A percentile compares a stretch with the other conserved stretches of the same genome.
Conservation (phyloP, 176 grass and related monocot genomes). For the Tillandsia leiboldiana region DNA sequence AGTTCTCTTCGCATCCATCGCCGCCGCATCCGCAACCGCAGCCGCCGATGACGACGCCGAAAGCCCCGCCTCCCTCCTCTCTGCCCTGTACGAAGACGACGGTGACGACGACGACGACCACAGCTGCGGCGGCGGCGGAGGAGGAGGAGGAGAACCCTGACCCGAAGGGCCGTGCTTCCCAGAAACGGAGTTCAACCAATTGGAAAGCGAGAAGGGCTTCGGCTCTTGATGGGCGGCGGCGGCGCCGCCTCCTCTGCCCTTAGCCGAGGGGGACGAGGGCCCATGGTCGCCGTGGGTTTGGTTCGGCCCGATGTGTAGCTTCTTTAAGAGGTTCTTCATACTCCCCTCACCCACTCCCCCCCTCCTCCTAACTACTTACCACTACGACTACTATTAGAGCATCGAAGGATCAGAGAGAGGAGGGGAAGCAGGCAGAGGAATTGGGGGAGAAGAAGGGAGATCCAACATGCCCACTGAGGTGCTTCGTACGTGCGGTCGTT, state of each 20-base stretch:
- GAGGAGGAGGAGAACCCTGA: constrained; percentile 21
- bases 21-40: constrained; percentile 18
- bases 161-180: constrained; percentile 11
- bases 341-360: constrained; percentile 1
- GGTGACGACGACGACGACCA: constrained; percentile 12
- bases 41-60: constrained; percentile 11
- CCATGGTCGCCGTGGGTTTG: constrained; percentile 28
- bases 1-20: constrained; percentile 6
- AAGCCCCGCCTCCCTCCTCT: constrained; percentile 18
- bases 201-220: constrained; percentile 47
- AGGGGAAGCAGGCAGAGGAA: background rate
- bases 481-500: background rate
- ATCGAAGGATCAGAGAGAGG: background rate
- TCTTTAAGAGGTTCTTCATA: constrained; percentile 99
- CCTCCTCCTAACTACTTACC: too few species aligned
- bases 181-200: constrained; percentile 61
- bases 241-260: background rate
- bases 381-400: too few species aligned
- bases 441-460: background rate
- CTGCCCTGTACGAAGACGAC: constrained; percentile 5
- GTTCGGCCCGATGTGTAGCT: constrained; percentile 75
- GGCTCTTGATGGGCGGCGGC: constrained; percentile 28
- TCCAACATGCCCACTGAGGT: background rate
- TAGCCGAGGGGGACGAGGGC: constrained; percentile 16
- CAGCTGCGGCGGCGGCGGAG: constrained; percentile 14